Evolutionary conservation across 768 basidiomycete species (phyloP).

Genomic region (Galerina marginata): DNA sequence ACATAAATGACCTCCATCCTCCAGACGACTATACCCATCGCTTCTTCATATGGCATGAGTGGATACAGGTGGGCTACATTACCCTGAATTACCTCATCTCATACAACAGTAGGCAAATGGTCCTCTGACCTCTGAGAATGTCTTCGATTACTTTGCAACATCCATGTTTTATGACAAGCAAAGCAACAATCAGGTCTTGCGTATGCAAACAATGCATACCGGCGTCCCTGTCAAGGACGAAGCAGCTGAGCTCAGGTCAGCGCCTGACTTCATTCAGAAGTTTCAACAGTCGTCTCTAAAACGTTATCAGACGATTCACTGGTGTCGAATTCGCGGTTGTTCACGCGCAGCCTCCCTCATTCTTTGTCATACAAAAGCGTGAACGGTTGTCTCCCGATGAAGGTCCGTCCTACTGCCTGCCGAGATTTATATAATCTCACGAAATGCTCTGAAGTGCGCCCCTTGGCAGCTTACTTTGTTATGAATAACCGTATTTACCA

Average conservation of each 20-base stretch:
- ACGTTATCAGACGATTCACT: slow-evolving; percentile 70
- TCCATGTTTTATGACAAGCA: slow-evolving; percentile 96
- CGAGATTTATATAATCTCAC: slow-evolving; percentile 7
- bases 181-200: slow-evolving; percentile 89
- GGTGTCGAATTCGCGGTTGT: slow-evolving; percentile 89
- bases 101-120: slow-evolving; percentile 64
- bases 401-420: slow-evolving; percentile 51
- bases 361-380: slow-evolving; percentile 91
- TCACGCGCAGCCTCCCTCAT: slow-evolving; percentile 76
- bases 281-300: slow-evolving; percentile 5
- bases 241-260: slow-evolving; percentile 84
- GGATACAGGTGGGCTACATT: slow-evolving; percentile 65
- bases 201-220: slow-evolving; percentile 93
- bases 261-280: slow-evolving; percentile 6
- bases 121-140: slow-evolving; percentile 75
- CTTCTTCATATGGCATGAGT: slow-evolving; percentile 92
- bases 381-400: slow-evolving; percentile 84
- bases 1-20: slow-evolving; percentile 72
- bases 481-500: slow-evolving; percentile 90
- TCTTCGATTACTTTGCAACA: slow-evolving; percentile 87
- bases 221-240: slow-evolving; percentile 80
- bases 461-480: slow-evolving; percentile 85
- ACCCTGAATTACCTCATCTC: slow-evolving; percentile 4
- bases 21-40: slow-evolving; percentile 81
- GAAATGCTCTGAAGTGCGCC: slow-evolving; percentile 55